Conservation (phyloP, 805 yeast species). For the Candida chilensis region DNA sequence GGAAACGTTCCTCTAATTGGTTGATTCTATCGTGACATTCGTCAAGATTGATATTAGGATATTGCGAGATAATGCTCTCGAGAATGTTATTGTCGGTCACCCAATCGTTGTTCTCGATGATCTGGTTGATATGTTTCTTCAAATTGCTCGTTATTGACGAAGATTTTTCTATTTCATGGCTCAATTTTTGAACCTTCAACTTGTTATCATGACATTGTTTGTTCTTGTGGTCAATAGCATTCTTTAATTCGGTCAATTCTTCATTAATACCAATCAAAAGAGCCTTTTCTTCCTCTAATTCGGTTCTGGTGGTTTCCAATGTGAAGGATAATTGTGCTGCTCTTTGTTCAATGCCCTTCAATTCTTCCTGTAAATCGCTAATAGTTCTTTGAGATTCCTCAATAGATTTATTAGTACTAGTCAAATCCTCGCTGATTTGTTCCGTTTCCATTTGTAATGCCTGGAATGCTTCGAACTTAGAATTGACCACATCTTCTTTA, state of each 20-base stretch:
- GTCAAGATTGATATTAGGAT: conserved; percentile 53
- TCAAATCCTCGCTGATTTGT: conserved; percentile 51
- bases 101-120: conserved; percentile 63
- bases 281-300: conserved; percentile 46
- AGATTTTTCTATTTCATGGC: conserved; percentile 46
- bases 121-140: conserved; percentile 26
- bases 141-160: conserved; percentile 23
- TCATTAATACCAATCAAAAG: conserved; percentile 63
- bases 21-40: conserved; percentile 51
- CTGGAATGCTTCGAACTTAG: conserved; percentile 47
- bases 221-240: conserved; percentile 29
- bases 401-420: conserved; percentile 30
- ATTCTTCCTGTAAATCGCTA: conserved; percentile 18
- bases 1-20: conserved; percentile 48
- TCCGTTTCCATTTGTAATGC: conserved; percentile 62
- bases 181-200: conserved; percentile 41
- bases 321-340: conserved; percentile 12
- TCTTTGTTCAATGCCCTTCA: conserved; percentile 11
- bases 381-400: conserved; percentile 21
- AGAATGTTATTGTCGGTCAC: conserved; percentile 55
- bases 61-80: conserved; percentile 45
- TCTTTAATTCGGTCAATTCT: conserved; percentile 57
- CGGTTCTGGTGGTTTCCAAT: conserved; percentile 11
- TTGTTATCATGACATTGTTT: conserved; percentile 37
- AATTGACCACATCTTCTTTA: conserved; percentile 31